Evolutionary conservation across 2,329 filamentous ascomycete species (phyloP).

Genomic region (Fusarium concolor): DNA sequence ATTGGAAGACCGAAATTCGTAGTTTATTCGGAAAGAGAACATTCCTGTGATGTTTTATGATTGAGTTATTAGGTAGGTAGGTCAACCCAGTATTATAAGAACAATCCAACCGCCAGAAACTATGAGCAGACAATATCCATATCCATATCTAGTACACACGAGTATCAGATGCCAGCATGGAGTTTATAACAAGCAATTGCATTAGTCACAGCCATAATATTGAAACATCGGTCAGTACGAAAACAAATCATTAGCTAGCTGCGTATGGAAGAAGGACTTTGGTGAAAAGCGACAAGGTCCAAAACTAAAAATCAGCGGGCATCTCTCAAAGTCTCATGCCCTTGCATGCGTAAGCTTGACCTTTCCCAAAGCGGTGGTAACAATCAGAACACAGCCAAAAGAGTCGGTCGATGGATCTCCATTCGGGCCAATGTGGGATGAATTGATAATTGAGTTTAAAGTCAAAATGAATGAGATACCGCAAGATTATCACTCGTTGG

Average conservation of each 20-base stretch:
- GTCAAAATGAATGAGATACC: neutral
- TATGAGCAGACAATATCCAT: too few species aligned
- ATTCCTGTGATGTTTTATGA: too few species aligned
- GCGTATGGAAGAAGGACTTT: conserved; percentile 21
- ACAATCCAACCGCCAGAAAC: too few species aligned
- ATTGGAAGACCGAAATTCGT: too few species aligned
- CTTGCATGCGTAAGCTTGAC: conserved; percentile 15
- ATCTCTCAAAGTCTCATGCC: neutral
- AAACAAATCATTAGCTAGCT: neutral
- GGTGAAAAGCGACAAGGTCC: neutral
- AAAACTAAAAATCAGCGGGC: conserved; percentile 1
- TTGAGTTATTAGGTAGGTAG: too few species aligned
- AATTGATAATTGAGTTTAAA: neutral
- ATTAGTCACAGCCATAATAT: neutral
- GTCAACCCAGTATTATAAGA: too few species aligned
- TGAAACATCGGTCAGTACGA: neutral
- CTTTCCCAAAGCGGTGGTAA: neutral
- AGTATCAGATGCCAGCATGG: too few species aligned
- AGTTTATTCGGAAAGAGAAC: too few species aligned
- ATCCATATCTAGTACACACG: too few species aligned
- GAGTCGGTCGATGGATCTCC: neutral
- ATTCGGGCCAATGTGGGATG: neutral
- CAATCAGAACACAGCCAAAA: neutral
- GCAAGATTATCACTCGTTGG: neutral
- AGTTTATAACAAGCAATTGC: too few species aligned